Evolutionary conservation across 2,329 filamentous ascomycete species (phyloP).

Genomic region (Magnaporthales sp.): DNA sequence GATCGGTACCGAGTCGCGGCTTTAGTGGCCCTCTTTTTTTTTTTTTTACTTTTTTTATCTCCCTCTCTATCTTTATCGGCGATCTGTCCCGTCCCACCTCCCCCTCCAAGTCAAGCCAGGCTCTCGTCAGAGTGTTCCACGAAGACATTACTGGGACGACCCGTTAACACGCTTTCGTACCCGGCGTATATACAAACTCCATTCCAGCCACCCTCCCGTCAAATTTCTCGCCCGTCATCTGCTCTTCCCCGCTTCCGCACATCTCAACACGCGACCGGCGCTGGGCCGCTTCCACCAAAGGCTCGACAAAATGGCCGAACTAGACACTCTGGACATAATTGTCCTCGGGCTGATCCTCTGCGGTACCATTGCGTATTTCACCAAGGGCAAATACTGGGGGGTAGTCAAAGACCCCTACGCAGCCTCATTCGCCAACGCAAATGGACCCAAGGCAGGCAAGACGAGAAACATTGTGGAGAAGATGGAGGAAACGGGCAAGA

Average conservation of each 20-base stretch:
- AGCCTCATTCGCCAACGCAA: conserved; percentile 59
- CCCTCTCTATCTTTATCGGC: not conserved
- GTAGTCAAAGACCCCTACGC: conserved; percentile 85
- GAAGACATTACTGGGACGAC: not conserved
- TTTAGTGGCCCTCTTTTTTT: not conserved
- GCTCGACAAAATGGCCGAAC: conserved; percentile 68
- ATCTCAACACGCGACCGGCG: not conserved
- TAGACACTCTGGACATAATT: conserved; percentile 90
- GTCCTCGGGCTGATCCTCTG: conserved; percentile 80
- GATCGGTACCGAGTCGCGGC: not conserved
- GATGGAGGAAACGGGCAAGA: conserved; percentile 91
- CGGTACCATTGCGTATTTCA: conserved; percentile 91
- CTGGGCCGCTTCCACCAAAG: not conserved
- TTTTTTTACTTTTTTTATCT: not conserved
- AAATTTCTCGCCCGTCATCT: not conserved
- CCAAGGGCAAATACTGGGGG: conserved; percentile 91
- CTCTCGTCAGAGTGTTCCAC: not conserved
- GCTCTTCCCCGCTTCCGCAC: not conserved
- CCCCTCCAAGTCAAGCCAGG: not conserved
- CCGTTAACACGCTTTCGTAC: not conserved
- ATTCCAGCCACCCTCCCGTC: not conserved
- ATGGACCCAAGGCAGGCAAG: conserved; percentile 67
- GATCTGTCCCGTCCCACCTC: not conserved
- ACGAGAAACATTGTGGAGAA: conserved; percentile 91
- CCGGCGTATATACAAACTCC: not conserved